These are phyloP conservation scores for Alternaria arbusti DNA, from an alignment of 2,329 filamentous ascomycete genomes.

Conservation along the genomic window DNA sequence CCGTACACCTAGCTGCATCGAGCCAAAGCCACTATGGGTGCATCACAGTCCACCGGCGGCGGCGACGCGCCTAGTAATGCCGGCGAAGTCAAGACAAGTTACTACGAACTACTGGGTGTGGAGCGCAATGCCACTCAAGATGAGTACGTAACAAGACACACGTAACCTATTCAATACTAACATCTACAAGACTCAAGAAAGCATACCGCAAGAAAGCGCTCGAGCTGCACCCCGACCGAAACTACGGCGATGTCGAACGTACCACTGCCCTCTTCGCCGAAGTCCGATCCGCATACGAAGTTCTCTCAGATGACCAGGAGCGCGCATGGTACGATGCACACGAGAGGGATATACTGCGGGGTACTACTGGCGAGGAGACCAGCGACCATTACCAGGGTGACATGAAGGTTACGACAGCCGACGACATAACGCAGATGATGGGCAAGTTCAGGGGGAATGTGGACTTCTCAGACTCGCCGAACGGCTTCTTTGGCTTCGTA, in stretches of 20 bases:
- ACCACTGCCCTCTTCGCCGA: constrained; percentile 89
- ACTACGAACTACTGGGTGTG: constrained; percentile 84
- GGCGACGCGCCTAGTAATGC: constrained; percentile 24
- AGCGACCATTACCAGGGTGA: constrained; percentile 68
- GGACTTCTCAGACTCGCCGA: constrained; percentile 78
- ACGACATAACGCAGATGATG: constrained; percentile 80
- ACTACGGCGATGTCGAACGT: constrained; percentile 82
- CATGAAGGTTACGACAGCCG: constrained; percentile 76
- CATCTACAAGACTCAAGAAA: constrained; percentile 75
- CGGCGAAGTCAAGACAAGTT: constrained; percentile 69
- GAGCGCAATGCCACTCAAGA: constrained; percentile 77
- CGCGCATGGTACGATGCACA: constrained; percentile 98
- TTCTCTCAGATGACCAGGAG: constrained; percentile 95
- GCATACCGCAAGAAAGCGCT: constrained; percentile 90
- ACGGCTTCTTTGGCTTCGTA: constrained; percentile 84
- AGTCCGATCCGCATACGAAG: constrained; percentile 89
- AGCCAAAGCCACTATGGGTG: constrained; percentile 49
- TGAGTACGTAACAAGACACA: constrained; percentile 63
- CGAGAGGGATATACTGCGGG: constrained; percentile 79
- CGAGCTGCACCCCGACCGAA: constrained; percentile 93
- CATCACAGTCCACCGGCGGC: constrained; percentile 52
- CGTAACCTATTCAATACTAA: neutral
- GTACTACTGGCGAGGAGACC: constrained; percentile 60
- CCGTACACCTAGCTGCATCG: constrained; percentile 12
- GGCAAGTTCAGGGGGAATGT: constrained; percentile 79